These are phyloP conservation scores for Spathaspora sp. DNA, from an alignment of 1,139 yeast species.

Conservation along the genomic window DNA sequence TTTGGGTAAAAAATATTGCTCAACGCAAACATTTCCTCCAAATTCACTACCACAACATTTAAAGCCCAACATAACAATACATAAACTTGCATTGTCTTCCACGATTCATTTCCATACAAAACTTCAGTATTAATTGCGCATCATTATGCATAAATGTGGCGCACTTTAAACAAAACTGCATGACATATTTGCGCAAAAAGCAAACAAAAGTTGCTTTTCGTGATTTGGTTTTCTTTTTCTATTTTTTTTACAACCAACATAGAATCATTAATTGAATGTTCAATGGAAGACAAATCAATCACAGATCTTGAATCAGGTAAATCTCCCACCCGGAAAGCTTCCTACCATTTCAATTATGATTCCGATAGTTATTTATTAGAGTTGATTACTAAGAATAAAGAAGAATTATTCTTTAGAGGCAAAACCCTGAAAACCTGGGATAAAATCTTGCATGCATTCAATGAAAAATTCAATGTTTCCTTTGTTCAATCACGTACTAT, in stretches of 20 bases:
- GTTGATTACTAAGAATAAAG: constrained; percentile 21
- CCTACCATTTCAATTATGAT: constrained; percentile 29
- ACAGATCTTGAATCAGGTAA: not conserved
- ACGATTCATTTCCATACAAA: too few species aligned
- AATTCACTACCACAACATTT: too few species aligned
- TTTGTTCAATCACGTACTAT: constrained; percentile 31
- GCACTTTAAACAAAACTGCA: too few species aligned
- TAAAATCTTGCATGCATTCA: constrained; percentile 24
- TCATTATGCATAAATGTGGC: too few species aligned
- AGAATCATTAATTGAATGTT: not conserved
- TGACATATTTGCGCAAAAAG: too few species aligned
- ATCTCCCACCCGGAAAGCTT: constrained; percentile 13
- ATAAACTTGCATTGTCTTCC: too few species aligned
- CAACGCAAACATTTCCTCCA: too few species aligned
- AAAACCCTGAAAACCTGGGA: constrained; percentile 31
- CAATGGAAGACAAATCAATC: not conserved
- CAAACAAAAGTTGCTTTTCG: too few species aligned
- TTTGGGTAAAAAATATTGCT: too few species aligned
- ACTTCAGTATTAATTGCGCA: too few species aligned
- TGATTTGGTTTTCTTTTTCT: too few species aligned
- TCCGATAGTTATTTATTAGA: constrained; percentile 24
- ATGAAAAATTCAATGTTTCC: constrained; percentile 18
- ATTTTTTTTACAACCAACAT: not conserved
- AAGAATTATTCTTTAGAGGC: constrained; percentile 30
- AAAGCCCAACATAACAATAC: too few species aligned